A percentile compares a stretch with the other conserved stretches of the same genome.
These are phyloP conservation scores for Hydrangea macrophylla DNA, from an alignment of 148 eudicot genomes.

Conservation along the genomic window DNA sequence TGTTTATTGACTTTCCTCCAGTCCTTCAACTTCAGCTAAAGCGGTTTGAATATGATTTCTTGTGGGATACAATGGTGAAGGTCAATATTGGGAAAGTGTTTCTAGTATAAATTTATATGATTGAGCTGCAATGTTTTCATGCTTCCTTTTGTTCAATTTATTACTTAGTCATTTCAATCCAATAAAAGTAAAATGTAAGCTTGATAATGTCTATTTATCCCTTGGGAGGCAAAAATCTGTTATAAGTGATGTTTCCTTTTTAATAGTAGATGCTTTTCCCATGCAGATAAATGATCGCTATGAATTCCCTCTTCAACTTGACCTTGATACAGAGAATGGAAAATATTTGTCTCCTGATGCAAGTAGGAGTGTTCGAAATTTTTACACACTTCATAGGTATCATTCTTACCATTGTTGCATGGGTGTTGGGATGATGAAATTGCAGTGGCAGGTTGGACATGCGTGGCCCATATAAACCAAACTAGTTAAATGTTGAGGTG, in stretches of 20 bases:
- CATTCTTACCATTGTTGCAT: not conserved
- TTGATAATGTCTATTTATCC: too few relatives aligned
- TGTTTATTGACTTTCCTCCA: constrained; percentile 88
- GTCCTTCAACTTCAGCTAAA: constrained; percentile 89
- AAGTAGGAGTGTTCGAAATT: constrained; percentile 78
- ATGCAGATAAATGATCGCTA: constrained; percentile 85
- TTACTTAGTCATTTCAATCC: too few relatives aligned
- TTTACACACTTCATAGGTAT: constrained; percentile 83
- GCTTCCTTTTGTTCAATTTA: not conserved
- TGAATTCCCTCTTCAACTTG: constrained; percentile 87
- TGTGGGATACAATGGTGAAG: constrained; percentile 81
- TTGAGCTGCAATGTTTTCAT: not conserved
- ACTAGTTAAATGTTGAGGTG: too few relatives aligned
- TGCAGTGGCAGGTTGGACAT: too few relatives aligned
- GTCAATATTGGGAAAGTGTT: constrained; percentile 28
- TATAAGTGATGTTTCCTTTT: not conserved
- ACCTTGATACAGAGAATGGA: constrained; percentile 78
- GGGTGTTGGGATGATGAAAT: too few relatives aligned
- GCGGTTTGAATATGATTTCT: constrained; percentile 86
- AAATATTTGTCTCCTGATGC: constrained; percentile 82
- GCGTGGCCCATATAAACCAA: too few relatives aligned
- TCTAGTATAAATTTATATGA: not conserved
- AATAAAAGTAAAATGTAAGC: too few relatives aligned
- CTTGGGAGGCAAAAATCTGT: not conserved
- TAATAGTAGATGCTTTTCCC: constrained; percentile 4